These are phyloP conservation scores for Penicillium simplicissimum DNA, from an alignment of 495 filamentous ascomycete genomes.

Conservation along the genomic window DNA sequence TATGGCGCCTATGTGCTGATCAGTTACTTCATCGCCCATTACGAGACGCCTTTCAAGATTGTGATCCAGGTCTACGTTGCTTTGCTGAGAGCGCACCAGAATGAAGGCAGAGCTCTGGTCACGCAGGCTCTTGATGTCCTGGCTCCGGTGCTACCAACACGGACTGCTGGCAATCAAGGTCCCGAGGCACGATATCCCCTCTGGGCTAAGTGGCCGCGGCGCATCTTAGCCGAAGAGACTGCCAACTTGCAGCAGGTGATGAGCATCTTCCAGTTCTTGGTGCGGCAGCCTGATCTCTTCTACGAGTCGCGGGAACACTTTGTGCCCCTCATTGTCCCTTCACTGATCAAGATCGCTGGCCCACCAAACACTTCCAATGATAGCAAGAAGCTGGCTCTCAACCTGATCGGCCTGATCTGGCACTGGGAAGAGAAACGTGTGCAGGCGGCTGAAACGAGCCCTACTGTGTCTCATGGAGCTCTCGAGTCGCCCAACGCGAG, in stretches of 20 bases:
- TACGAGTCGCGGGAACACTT: conserved; percentile 94
- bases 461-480: conserved; percentile 42
- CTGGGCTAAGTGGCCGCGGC: conserved; percentile 89
- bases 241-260: conserved; percentile 95
- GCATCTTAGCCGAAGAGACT: conserved; percentile 92
- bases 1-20: conserved; percentile 97
- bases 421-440: conserved; percentile 86
- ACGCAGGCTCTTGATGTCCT: conserved; percentile 93
- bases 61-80: conserved; percentile 91
- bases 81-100: conserved; percentile 87
- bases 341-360: conserved; percentile 82
- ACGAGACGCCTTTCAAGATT: conserved; percentile 95
- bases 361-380: conserved; percentile 87
- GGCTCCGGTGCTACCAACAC: conserved; percentile 87
- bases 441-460: conserved; percentile 45
- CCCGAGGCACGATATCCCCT: conserved; percentile 63
- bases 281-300: conserved; percentile 88
- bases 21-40: conserved; percentile 95
- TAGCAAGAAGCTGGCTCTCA: conserved; percentile 86
- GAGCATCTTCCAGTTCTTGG: conserved; percentile 95
- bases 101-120: conserved; percentile 88
- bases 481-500: conserved; percentile 70
- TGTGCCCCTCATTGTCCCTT: conserved; percentile 81
- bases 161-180: conserved; percentile 41
- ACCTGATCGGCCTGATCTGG: conserved; percentile 86